A percentile compares a stretch with the other conserved stretches of the same genome.
These are phyloP conservation scores for Sphagnurus paluster DNA, from an alignment of 1,284 basidiomycete genomes.

Conservation along the genomic window DNA sequence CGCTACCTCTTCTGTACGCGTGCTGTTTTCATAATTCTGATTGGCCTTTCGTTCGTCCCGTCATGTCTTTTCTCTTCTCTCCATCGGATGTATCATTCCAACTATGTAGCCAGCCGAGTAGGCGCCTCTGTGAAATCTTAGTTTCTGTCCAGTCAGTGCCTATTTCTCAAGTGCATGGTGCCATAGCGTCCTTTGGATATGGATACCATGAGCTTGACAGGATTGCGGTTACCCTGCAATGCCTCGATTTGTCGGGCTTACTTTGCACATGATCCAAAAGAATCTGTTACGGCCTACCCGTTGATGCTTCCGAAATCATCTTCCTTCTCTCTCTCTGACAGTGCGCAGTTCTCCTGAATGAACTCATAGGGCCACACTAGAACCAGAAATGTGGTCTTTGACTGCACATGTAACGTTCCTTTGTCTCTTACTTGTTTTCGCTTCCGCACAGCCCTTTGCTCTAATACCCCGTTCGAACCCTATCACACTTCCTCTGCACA, in stretches of 20 bases:
- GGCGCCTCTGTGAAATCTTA: constrained; percentile 22
- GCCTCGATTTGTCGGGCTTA: not conserved
- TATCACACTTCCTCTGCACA: constrained; percentile 28
- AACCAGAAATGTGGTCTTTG: constrained; percentile 21
- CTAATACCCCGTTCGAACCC: constrained; percentile 22
- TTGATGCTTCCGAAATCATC: constrained; percentile 17
- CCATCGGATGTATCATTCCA: constrained; percentile 35
- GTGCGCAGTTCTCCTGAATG: constrained; percentile 16
- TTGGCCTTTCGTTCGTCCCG: constrained; percentile 8
- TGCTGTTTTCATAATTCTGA: constrained; percentile 19
- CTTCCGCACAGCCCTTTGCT: constrained; percentile 12
- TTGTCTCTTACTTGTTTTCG: constrained; percentile 12
- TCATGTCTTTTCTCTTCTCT: constrained; percentile 22
- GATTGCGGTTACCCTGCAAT: no score
- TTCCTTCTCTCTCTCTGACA: constrained; percentile 17
- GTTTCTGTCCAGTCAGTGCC: constrained; percentile 13
- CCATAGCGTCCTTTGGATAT: not conserved
- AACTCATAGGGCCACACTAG: constrained; percentile 6
- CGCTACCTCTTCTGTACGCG: constrained; percentile 18
- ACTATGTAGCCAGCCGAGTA: constrained; percentile 20
- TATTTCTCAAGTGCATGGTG: not conserved
- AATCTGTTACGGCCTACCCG: not conserved
- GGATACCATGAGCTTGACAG: not conserved
- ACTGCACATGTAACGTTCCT: constrained; percentile 13
- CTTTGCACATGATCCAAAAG: constrained; percentile 1